Evolutionary conservation across 2,329 filamentous ascomycete genomes (phyloP).

Genomic region (Fusarium humuli): DNA sequence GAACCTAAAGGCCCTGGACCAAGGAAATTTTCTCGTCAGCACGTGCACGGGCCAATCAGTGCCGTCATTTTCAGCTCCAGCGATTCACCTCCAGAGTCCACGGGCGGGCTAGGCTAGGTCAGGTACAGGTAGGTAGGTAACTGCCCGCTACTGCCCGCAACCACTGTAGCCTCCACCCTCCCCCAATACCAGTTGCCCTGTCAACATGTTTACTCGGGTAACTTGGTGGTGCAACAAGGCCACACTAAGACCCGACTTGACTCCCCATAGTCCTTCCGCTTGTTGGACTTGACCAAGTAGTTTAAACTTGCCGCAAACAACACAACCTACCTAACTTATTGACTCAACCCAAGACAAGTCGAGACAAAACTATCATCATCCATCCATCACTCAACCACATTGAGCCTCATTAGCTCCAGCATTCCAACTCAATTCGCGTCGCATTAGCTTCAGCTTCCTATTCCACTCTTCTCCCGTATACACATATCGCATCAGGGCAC

Average conservation of each 20-base stretch:
- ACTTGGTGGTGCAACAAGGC: constrained; percentile 45
- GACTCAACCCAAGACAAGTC: constrained; percentile 15
- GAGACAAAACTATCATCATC: constrained; percentile 5
- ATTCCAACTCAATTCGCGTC: constrained; percentile 12
- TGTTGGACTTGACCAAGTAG: constrained; percentile 24
- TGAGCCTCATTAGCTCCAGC: constrained; percentile 15
- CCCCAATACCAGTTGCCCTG: constrained; percentile 48
- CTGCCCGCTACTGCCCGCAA: constrained; percentile 2
- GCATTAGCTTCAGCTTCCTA: constrained; percentile 1
- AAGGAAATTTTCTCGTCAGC: constrained; percentile 38
- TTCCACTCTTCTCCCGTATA: constrained; percentile 17
- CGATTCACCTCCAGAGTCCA: constrained; percentile 13
- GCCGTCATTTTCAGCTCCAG: constrained; percentile 31
- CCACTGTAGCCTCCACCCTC: not conserved
- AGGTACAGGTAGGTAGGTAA: not conserved
- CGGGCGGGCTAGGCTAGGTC: not conserved
- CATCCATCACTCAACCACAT: constrained; percentile 10
- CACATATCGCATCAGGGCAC: constrained; percentile 30
- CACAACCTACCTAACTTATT: constrained; percentile 10
- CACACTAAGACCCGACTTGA: constrained; percentile 43
- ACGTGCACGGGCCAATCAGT: constrained; percentile 41
- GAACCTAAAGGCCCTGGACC: not conserved
- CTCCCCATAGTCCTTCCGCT: constrained; percentile 40
- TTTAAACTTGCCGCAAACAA: constrained; percentile 38
- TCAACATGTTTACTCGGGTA: constrained; percentile 51